These are phyloP conservation scores for Bocquillonia castaneifolia DNA, from an alignment of 441 rosid genomes.

Conservation along the genomic window DNA sequence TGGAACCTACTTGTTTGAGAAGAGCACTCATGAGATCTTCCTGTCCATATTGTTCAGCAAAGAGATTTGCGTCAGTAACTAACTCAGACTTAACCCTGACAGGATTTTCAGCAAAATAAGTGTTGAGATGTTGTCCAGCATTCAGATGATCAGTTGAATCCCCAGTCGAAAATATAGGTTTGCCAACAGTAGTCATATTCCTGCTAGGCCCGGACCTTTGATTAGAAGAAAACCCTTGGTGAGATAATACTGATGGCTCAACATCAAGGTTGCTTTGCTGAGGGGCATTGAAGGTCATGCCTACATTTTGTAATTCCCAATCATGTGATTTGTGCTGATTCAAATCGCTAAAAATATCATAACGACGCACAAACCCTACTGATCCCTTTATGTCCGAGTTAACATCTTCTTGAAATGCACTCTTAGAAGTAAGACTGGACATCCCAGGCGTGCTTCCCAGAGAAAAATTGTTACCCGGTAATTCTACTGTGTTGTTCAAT, in stretches of 20 bases:
- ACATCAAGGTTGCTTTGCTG: slow-evolving; percentile 39
- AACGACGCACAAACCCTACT: slow-evolving; percentile 42
- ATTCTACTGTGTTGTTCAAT: slow-evolving; percentile 42
- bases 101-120: slow-evolving; percentile 36
- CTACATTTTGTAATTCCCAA: slow-evolving; percentile 68
- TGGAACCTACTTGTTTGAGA: slow-evolving; percentile 63
- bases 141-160: slow-evolving; percentile 31
- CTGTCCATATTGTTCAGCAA: slow-evolving; percentile 54
- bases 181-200: slow-evolving; percentile 30
- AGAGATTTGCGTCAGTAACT: slow-evolving; percentile 45
- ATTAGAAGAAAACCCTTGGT: slow-evolving; percentile 50
- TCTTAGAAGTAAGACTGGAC: slow-evolving; percentile 40
- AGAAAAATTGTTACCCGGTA: slow-evolving; percentile 49
- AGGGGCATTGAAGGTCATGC: slow-evolving; percentile 47
- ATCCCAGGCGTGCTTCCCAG: slow-evolving; percentile 49
- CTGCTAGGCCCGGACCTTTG: slow-evolving; percentile 45
- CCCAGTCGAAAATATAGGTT: slow-evolving; percentile 32
- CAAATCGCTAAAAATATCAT: slow-evolving; percentile 51
- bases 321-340: slow-evolving; percentile 52
- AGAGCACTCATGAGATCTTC: slow-evolving; percentile 88
- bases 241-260: slow-evolving; percentile 38
- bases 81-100: slow-evolving; percentile 63
- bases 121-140: slow-evolving; percentile 37
- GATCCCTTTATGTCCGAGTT: slow-evolving; percentile 50
- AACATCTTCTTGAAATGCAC: slow-evolving; percentile 51